Evolutionary conservation across 805 yeast species (phyloP), one percentile per base, ranked within the genome.

Genomic region (Yueomyces sp.): DNA sequence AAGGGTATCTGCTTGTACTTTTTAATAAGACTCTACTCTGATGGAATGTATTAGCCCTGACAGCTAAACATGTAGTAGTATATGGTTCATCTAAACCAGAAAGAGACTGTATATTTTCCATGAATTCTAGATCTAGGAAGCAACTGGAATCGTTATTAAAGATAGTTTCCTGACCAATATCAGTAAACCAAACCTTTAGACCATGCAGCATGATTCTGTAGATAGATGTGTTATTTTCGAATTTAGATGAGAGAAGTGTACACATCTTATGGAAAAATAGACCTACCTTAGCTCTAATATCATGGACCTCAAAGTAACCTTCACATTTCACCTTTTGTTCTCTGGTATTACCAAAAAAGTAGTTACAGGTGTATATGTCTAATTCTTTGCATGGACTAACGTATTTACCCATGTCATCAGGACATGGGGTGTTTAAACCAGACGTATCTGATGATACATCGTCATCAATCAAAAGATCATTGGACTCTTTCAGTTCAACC

Each of bases 1-100:
- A 74, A 52, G 85, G 84, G 5, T 78, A 65, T 48, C 95, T 70
- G 3, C 83, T 77, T 0, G 90, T 81, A 0, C 86, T 73, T 52
- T 80, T 85, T 36, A 84, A 68, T 1, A 77, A 66, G 28, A 81
- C 74, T 51, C 97, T 73, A 50, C 82, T 79, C 57, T 76, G 75
- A 50, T 88, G 96, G 49, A 77, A 82, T 12, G 79, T 65, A 44
- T 79, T 82, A 11, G 86, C 68, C 44, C 94, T 71, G 0, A 84
- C 75, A 3, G 84, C 94, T n/a, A 86, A 57, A 2, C 83, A 72
- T 1, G 85, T 71, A 55, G 96, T 76, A 0, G 97, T 87, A 49
- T 69, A 81, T 2, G 87, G 85, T 46, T 81, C 78, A 4, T 76
- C 64, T 26, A 76, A 59, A 39, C 83, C 77, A 4, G 81, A 73